phyloP scores from a whole-genome alignment of 2,329 filamentous ascomycete species.

The Claviceps paspali region DNA sequence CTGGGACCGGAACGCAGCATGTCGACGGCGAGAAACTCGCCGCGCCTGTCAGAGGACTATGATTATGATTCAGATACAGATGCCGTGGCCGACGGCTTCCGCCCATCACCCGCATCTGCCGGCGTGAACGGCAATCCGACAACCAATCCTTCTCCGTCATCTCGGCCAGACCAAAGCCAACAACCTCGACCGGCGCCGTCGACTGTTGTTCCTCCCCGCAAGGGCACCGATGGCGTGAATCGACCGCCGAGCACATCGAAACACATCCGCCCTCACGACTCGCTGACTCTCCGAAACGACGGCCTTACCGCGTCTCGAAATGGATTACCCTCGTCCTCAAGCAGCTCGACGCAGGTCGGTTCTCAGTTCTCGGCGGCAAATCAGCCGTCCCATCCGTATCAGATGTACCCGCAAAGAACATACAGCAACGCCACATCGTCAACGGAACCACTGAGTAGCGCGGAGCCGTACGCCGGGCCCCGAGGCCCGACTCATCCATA shows the following conservation, averaged over 20 bases:
- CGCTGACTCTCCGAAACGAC: constrained; percentile 37
- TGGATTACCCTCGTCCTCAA: constrained; percentile 2
- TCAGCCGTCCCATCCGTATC: constrained; percentile 71
- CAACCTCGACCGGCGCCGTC: constrained; percentile 9
- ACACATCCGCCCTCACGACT: constrained; percentile 31
- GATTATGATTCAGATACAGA: constrained; percentile 35
- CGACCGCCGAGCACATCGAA: constrained; percentile 43
- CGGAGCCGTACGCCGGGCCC: constrained; percentile 38
- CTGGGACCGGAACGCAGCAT: constrained; percentile 26
- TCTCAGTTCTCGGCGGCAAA: constrained; percentile 55
- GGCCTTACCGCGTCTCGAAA: constrained; percentile 19
- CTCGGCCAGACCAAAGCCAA: constrained; percentile 3
- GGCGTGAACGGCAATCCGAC: neutral
- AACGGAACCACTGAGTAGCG: constrained; percentile 30
- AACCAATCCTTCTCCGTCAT: constrained; percentile 10
- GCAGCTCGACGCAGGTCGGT: constrained; percentile 25
- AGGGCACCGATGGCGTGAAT: constrained; percentile 12
- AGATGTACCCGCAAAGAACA: constrained; percentile 62
- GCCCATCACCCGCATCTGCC: constrained; percentile 18
- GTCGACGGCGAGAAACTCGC: constrained; percentile 26
- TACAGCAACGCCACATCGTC: constrained; percentile 60
- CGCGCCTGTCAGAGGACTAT: constrained; percentile 23
- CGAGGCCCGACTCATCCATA: constrained; percentile 72
- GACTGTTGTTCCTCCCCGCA: constrained; percentile 11
- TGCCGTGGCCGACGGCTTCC: constrained; percentile 38